Conservation (phyloP, 2,329 filamentous ascomycete genomes). For the Colletotrichum falcatum region DNA sequence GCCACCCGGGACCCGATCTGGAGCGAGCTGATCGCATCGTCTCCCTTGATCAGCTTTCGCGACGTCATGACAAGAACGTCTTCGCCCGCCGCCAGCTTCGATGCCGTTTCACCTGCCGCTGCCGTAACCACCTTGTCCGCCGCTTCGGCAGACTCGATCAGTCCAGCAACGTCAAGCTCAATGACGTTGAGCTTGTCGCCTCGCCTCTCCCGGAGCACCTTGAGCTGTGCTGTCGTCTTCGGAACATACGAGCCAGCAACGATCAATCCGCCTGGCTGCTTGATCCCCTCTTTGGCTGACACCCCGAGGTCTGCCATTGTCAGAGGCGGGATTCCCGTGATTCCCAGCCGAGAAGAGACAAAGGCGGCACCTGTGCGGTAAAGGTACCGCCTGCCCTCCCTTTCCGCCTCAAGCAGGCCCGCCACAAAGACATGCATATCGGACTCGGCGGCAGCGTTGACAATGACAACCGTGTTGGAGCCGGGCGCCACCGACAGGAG, state of each 20-base stretch:
- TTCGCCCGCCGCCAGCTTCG: conserved; percentile 54
- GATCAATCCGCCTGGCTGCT: conserved; percentile 59
- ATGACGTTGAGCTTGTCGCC: conserved; percentile 39
- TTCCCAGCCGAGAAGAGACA: conserved; percentile 62
- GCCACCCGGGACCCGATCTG: conserved; percentile 67
- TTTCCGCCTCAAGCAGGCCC: conserved; percentile 56
- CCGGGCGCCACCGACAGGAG: conserved; percentile 45
- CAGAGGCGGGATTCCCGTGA: conserved; percentile 63
- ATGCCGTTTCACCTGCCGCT: conserved; percentile 41
- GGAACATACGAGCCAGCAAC: conserved; percentile 70
- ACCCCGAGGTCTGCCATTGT: conserved; percentile 58
- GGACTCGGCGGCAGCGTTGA: conserved; percentile 65
- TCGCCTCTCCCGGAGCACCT: conserved; percentile 39
- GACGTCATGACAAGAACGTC: conserved; percentile 72
- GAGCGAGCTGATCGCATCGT: conserved; percentile 62
- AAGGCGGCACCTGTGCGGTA: conserved; percentile 57
- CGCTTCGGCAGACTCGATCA: conserved; percentile 31
- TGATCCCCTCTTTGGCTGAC: conserved; percentile 37
- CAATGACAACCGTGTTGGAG: conserved; percentile 55
- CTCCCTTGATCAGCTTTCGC: conserved; percentile 57
- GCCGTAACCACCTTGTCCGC: conserved; percentile 26
- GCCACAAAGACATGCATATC: conserved; percentile 68
- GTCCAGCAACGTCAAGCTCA: conserved; percentile 40
- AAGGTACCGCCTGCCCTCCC: conserved; percentile 50
- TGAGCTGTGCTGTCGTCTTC: conserved; percentile 63